phyloP scores from a whole-genome alignment of 345 rosid genomes.

The Ceriops decandra region DNA sequence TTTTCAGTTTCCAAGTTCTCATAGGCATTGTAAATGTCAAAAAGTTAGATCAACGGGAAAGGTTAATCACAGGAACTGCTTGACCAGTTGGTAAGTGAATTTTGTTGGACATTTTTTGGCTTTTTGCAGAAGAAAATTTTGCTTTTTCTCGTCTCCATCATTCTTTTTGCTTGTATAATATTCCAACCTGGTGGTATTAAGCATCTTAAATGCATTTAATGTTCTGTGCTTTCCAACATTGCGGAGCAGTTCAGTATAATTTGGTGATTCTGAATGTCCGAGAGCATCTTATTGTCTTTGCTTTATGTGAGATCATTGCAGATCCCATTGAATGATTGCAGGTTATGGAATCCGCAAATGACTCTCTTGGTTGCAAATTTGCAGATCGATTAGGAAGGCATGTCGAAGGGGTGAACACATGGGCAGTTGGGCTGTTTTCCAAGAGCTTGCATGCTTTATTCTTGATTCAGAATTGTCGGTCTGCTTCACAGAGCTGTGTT shows the following conservation, averaged over 20 bases:
- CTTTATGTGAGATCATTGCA: constrained; percentile 1
- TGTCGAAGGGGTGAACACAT: too few species aligned
- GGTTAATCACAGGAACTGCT: constrained; percentile 88
- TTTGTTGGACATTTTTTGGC: background rate
- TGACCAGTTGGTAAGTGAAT: constrained; percentile 37
- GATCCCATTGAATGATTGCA: background rate
- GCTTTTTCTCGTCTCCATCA: background rate
- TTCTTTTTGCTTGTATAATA: background rate
- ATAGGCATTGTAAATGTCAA: constrained; percentile 78
- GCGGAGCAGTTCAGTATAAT: background rate
- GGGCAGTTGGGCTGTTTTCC: too few species aligned
- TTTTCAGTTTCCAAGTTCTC: constrained; percentile 76
- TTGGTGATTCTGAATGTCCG: too few species aligned
- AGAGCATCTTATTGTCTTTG: background rate
- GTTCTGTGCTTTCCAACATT: background rate
- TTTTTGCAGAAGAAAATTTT: background rate
- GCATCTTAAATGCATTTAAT: background rate
- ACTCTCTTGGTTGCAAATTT: background rate
- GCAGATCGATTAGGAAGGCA: too few species aligned
- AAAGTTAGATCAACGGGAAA: constrained; percentile 76
- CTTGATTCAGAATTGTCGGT: too few species aligned
- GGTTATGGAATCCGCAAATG: background rate
- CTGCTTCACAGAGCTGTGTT: too few species aligned
- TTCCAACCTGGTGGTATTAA: background rate
- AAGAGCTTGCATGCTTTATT: too few species aligned